phyloP scores from a whole-genome alignment of 192 early-diverging fungal species.

The Tieghemiomyces parasiticus region DNA sequence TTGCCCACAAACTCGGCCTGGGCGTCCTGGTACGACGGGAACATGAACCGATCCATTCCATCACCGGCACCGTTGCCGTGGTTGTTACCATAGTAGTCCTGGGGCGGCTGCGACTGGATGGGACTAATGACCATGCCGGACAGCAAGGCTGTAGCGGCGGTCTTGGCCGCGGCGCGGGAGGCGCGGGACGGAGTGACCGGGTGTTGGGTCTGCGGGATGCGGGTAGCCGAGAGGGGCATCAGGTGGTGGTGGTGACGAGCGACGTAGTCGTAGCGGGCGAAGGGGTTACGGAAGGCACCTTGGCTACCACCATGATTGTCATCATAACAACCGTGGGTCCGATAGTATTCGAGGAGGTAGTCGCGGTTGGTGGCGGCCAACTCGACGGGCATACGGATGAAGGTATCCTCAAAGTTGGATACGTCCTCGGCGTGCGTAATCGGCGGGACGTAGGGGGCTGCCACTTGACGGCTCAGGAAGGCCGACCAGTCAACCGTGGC shows the following conservation, averaged over 20 bases:
- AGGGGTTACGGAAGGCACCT: not conserved
- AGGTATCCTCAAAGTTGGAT: slow-evolving; percentile 37
- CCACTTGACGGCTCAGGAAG: slow-evolving; percentile 36
- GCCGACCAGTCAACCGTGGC: slow-evolving; percentile 54
- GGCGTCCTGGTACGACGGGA: no score
- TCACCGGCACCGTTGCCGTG: no score
- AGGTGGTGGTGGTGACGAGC: not conserved
- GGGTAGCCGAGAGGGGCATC: not conserved
- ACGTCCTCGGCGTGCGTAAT: slow-evolving; percentile 36
- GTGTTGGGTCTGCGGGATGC: not conserved
- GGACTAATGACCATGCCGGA: not conserved
- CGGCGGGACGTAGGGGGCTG: slow-evolving; percentile 52
- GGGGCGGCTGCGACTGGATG: not conserved
- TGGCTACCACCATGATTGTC: no score
- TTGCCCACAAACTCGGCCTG: not conserved
- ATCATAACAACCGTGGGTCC: slow-evolving; percentile 1
- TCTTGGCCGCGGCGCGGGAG: not conserved
- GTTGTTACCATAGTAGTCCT: no score
- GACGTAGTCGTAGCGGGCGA: slow-evolving; percentile 7
- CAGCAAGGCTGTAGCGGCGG: not conserved
- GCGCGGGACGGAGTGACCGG: not conserved
- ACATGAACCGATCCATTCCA: no score
- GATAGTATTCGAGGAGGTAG: slow-evolving; percentile 3
- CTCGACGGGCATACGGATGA: slow-evolving; percentile 29
- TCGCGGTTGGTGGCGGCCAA: slow-evolving; percentile 11